A percentile compares a stretch with the other conserved stretches of the same genome.
Evolutionary conservation across 2,329 filamentous ascomycete species (phyloP).

Genomic region (Fusarium sp.): DNA sequence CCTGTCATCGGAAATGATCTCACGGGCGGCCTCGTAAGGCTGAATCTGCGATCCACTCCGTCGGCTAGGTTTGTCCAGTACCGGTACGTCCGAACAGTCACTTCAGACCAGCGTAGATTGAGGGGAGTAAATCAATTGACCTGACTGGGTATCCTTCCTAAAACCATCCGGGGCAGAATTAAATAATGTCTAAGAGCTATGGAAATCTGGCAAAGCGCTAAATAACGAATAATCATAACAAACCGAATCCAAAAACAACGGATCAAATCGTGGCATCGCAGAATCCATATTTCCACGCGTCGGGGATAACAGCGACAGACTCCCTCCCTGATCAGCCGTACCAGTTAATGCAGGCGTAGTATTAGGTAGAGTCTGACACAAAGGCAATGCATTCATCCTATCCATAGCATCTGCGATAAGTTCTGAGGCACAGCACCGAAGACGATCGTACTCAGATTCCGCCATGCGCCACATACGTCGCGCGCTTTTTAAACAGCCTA

Average conservation of each 20-base stretch:
- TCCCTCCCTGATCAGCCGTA: constrained; percentile 1
- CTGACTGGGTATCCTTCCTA: constrained; percentile 11
- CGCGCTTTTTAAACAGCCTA: constrained; percentile 34
- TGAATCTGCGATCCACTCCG: neutral
- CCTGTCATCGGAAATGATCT: neutral
- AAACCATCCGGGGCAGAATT: neutral
- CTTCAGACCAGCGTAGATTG: neutral
- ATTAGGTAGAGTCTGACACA: constrained; percentile 14
- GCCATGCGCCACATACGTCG: constrained; percentile 35
- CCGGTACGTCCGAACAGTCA: no score
- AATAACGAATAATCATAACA: constrained; percentile 26
- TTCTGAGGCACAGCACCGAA: constrained; percentile 29
- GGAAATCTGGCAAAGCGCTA: constrained; percentile 19
- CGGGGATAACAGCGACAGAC: neutral
- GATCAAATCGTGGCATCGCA: constrained; percentile 9
- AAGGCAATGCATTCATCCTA: constrained; percentile 37
- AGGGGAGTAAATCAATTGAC: neutral
- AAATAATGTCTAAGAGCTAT: constrained; percentile 9
- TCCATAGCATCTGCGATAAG: constrained; percentile 38
- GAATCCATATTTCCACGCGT: constrained; percentile 2
- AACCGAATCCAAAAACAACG: constrained; percentile 17
- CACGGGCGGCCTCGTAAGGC: neutral
- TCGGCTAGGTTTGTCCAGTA: no score
- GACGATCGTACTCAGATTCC: constrained; percentile 32
- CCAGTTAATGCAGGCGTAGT: neutral